Evolutionary conservation across 2,329 filamentous ascomycete genomes (phyloP), one percentile per base, ranked within the genome.

Genomic region (Pseudogymnoascus sp.): DNA sequence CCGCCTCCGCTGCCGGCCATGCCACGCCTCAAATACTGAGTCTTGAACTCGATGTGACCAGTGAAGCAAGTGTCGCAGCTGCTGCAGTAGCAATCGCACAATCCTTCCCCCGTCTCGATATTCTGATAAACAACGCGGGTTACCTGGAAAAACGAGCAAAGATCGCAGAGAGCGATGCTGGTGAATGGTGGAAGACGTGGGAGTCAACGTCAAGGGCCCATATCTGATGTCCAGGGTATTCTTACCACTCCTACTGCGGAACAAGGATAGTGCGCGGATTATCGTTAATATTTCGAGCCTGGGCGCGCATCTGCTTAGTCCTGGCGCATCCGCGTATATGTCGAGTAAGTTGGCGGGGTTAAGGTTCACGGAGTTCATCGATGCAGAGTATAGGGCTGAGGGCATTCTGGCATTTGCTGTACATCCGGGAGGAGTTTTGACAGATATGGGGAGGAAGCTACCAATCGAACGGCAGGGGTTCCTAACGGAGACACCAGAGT

Each of bases 191-290:
- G 74, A 70, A 74, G 19, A 76, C 75, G 0, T 79, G 76, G 70
- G 76, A 79, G 56, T 82, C 41, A 85, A 84, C 67, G 50, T 83
- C 11, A 74, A 76, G 16, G 83, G 81, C 0, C 69, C 75, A 0
- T 82, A 79, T 66, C 71, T 82, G 1, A 68, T 79, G 10, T 71
- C 76, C 4, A 75, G 77, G n/a, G 74, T 77, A 0, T 79, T 83
- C 43, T 66, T 83, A 6, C 69, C 69, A 1, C 46, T 72, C 10
- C 19, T 72, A 38, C 31, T 72, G 40, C 24, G 14, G 16, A 56
- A 19, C 67, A 62, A 71, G 64, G 60, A 67, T n/a, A 62, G 68
- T 2, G 66, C 68, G 40, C 79, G 78, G 69, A 79, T 76, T 0
- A 72, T 85, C 24, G 71, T 84, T 62, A 81, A 79, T 61, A 71